phyloP scores from a whole-genome alignment of 2,329 filamentous ascomycete genomes.

The Plenodomus lindquistii region DNA sequence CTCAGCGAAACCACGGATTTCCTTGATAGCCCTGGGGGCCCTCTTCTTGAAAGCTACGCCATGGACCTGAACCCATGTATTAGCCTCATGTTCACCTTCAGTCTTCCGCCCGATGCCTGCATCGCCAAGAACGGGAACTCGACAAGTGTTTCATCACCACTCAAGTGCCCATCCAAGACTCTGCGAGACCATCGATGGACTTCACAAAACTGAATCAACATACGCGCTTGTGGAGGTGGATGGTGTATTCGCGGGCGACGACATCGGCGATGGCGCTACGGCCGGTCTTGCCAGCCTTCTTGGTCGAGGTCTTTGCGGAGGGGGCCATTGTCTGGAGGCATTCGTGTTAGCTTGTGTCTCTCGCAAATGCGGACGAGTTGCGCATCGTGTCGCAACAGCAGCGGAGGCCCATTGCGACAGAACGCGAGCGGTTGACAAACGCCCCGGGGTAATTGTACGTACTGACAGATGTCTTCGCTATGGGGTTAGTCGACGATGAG shows the following conservation, averaged over 20 bases:
- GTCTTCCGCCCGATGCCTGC: conserved; percentile 68
- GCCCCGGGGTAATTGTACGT: conserved; percentile 13
- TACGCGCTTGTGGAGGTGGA: conserved; percentile 99
- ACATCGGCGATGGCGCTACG: conserved; percentile 99
- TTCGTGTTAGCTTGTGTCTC: conserved; percentile 19
- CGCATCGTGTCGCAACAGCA: neutral
- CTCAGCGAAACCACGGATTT: conserved; percentile 93
- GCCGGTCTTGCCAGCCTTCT: conserved; percentile 68
- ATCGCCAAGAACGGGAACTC: conserved; percentile 11
- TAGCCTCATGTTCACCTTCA: conserved; percentile 50
- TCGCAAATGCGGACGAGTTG: neutral
- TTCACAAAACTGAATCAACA: conserved; percentile 74
- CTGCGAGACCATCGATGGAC: conserved; percentile 62
- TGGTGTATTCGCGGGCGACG: conserved; percentile 99
- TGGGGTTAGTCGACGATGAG: conserved; percentile 31
- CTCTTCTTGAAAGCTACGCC: conserved; percentile 99
- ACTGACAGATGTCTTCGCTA: conserved; percentile 31
- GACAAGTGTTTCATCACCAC: conserved; percentile 25
- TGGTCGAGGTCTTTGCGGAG: conserved; percentile 47
- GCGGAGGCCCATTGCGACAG: neutral
- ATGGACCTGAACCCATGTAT: conserved; percentile 74
- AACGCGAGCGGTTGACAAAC: neutral
- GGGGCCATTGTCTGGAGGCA: conserved; percentile 45
- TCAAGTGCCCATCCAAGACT: conserved; percentile 18
- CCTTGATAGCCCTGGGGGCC: conserved; percentile 97